Base-by-base conservation (phyloP, 352 stramenopile genomes). In the Globisporangium uncinulatum region DNA sequence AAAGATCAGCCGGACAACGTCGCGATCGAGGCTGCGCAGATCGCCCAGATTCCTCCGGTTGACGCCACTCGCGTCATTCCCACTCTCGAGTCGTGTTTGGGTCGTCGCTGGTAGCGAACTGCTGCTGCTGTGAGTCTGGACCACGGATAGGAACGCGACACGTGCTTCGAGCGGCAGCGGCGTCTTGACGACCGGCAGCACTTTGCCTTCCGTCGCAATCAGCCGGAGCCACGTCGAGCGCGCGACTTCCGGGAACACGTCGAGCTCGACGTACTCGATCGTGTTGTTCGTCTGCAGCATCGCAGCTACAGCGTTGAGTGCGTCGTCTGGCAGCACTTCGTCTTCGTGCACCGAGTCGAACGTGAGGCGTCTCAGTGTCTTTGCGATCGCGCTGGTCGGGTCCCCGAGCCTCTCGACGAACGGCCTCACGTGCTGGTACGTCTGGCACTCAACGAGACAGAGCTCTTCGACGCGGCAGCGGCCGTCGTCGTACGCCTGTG, bases 231-330 rank as follows among this genome's bases (percentile, higher is more conserved):
- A 24, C 19, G 39, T 31, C 7, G 20, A 3, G 7, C 17, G 51
- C 15, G 31, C 7, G 19, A 56, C 6, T 15, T 45, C 21, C 17
- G 36, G 6, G n/a, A 15, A 24, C 51, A 36, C 51, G 17, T 36
- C 17, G 6, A 56, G 14, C 36, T 56, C 41, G 51, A 56, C 20
- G 9, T 45, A 48, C 51, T 47, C 36, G 2, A 56, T 20, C 21
- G 39, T 36, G 11, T 56, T 56, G 51, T 48, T 56, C 36, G 39
- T 17, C n/a, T 56, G 39, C 8, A 56, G 51, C 36, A 48, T 56
- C 19, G 39, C 14, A 10, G 21, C 51, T 3, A 56, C 9, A 0
- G 51, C 51, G 10, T 17, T 15, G 13, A 56, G 51, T 13, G 6
- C 51, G 1, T 56, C 24, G 17, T 48, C 51, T 6, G 10, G 5